These are phyloP conservation scores for Abrus precatorius DNA, from an alignment of 306 rosid species.

Conservation along the genomic window DNA sequence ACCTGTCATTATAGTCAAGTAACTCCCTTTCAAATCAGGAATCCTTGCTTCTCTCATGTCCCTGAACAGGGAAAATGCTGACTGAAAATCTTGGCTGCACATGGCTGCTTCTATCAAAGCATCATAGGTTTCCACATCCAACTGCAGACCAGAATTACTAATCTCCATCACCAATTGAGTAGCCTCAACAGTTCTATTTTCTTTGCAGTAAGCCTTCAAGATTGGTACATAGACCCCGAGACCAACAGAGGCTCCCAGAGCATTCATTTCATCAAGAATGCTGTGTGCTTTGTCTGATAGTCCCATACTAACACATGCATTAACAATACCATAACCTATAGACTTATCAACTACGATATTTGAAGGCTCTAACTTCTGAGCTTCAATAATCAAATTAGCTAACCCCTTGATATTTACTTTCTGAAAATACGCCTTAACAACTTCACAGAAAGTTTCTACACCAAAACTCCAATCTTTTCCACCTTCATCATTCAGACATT, in stretches of 20 bases:
- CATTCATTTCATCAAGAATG: slow-evolving; percentile 85
- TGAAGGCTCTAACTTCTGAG: slow-evolving; percentile 77
- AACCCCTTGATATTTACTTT: slow-evolving; percentile 71
- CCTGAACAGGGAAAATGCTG: slow-evolving; percentile 85
- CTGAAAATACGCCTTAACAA: slow-evolving; percentile 72
- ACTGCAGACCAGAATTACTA: slow-evolving; percentile 76
- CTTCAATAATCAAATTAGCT: slow-evolving; percentile 70
- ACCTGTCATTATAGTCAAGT: slow-evolving; percentile 93
- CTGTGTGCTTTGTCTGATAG: slow-evolving; percentile 81
- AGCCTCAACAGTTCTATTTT: slow-evolving; percentile 83
- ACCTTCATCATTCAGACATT: slow-evolving; percentile 62
- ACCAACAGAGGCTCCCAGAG: slow-evolving; percentile 75
- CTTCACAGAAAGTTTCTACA: slow-evolving; percentile 69
- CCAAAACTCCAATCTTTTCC: slow-evolving; percentile 59
- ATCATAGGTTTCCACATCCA: slow-evolving; percentile 76
- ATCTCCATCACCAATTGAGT: slow-evolving; percentile 86
- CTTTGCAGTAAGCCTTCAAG: slow-evolving; percentile 90
- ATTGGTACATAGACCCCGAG: slow-evolving; percentile 92
- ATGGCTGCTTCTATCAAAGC: slow-evolving; percentile 83
- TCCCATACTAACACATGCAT: slow-evolving; percentile 81
- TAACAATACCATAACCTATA: slow-evolving; percentile 76
- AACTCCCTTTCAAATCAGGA: slow-evolving; percentile 83
- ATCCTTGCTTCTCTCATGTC: slow-evolving; percentile 89
- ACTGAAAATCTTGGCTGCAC: slow-evolving; percentile 92
- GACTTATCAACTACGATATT: slow-evolving; percentile 61